Evolutionary conservation across 2,329 filamentous ascomycete genomes (phyloP).

Genomic region (Hypomyces rosellus): DNA sequence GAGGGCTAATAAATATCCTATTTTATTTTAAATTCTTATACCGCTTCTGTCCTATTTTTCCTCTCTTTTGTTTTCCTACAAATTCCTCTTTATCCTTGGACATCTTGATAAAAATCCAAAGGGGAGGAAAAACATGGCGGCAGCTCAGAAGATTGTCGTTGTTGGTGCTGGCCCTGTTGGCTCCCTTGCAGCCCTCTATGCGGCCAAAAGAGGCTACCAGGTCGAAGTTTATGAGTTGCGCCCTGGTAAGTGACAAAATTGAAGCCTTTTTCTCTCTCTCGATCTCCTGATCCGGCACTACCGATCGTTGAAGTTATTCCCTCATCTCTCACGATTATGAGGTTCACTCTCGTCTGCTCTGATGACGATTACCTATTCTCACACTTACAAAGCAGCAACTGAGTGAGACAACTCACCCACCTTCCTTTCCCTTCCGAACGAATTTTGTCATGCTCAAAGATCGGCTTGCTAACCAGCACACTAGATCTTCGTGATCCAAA

Average conservation of each 20-base stretch:
- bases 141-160: constrained; percentile 64
- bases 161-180: constrained; percentile 93
- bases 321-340: no score
- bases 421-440: no score
- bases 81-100: not conserved
- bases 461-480: constrained; percentile 1
- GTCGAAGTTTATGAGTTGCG: constrained; percentile 94
- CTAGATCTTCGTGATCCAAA: constrained; percentile 79
- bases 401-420: no score
- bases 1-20: not conserved
- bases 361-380: no score
- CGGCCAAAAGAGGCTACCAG: constrained; percentile 77
- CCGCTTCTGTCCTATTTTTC: not conserved
- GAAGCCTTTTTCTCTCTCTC: constrained; percentile 3
- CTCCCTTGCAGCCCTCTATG: constrained; percentile 85
- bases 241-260: constrained; percentile 57
- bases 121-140: constrained; percentile 24
- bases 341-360: no score
- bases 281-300: no score
- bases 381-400: no score
- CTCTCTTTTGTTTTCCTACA: not conserved
- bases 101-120: not conserved
- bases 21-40: not conserved
- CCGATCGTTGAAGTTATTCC: no score
- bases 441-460: no score